Conservation (phyloP, 2,329 filamentous ascomycete species). For the Coniochaeta sp. region DNA sequence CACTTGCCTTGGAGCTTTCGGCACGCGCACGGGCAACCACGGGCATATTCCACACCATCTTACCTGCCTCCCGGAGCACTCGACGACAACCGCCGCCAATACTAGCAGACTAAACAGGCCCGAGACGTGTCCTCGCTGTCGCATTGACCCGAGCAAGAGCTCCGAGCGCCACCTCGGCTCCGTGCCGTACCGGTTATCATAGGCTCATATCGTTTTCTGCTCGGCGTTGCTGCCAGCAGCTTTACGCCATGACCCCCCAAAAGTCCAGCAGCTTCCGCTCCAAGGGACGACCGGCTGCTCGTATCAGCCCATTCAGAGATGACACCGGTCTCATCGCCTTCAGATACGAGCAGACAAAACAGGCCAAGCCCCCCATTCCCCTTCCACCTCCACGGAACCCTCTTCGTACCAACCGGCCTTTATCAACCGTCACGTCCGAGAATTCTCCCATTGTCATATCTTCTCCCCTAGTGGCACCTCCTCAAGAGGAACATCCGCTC, state of each 20-base stretch:
- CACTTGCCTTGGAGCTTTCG: background rate
- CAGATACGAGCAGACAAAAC: conserved; percentile 54
- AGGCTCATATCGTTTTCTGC: background rate
- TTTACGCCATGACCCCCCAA: background rate
- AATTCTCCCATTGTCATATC: conserved; percentile 22
- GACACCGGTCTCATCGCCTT: conserved; percentile 45
- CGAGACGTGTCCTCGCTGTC: background rate
- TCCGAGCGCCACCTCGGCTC: background rate
- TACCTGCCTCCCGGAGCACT: background rate
- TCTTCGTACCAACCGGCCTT: conserved; percentile 22
- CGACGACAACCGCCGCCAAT: background rate
- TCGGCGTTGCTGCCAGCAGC: background rate
- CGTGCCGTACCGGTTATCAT: background rate
- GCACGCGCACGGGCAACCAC: background rate
- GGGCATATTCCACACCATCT: background rate
- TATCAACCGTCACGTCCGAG: conserved; percentile 13
- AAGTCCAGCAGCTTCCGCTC: conserved; percentile 34
- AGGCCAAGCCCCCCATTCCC: conserved; percentile 50
- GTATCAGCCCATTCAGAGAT: conserved; percentile 33
- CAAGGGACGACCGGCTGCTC: conserved; percentile 28
- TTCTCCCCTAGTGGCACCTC: conserved; percentile 30
- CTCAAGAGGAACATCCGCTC: conserved; percentile 45
- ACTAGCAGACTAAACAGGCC: background rate
- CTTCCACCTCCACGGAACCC: conserved; percentile 35
- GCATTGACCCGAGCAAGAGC: background rate